phyloP scores from a whole-genome alignment of 208 protist genomes.

The Leishmania martiniquensis region DNA sequence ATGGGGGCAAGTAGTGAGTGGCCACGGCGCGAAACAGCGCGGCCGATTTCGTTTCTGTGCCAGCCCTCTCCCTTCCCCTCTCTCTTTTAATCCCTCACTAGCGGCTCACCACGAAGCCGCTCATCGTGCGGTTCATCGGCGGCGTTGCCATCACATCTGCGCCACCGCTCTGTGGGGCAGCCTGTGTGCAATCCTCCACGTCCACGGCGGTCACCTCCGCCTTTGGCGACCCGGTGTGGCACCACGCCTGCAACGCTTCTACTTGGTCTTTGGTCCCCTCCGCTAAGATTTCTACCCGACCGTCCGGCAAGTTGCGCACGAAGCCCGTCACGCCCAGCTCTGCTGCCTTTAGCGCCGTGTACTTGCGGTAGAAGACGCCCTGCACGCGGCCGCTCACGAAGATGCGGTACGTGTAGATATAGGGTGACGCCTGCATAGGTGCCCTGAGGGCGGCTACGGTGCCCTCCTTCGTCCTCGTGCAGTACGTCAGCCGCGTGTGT shows the following conservation, averaged over 20 bases:
- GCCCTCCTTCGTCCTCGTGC: neutral
- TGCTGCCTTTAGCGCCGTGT: constrained; percentile 56
- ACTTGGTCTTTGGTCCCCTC: constrained; percentile 61
- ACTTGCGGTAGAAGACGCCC: constrained; percentile 90
- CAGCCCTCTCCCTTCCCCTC: too few species aligned
- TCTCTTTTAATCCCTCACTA: neutral
- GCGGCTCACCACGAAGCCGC: constrained; percentile 5
- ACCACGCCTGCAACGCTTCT: constrained; percentile 64
- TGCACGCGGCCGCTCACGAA: constrained; percentile 86
- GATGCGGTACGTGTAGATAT: constrained; percentile 44
- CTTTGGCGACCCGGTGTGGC: constrained; percentile 77
- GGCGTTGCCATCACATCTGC: neutral
- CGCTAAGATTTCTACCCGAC: constrained; percentile 76
- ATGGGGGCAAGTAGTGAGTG: too few species aligned
- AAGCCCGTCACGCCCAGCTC: constrained; percentile 73
- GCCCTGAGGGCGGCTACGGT: neutral
- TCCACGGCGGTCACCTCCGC: constrained; percentile 41
- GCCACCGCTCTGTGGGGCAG: neutral
- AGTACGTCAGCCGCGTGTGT: neutral
- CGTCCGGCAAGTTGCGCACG: constrained; percentile 80
- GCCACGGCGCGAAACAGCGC: too few species aligned
- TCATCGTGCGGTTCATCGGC: neutral
- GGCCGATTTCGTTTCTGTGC: neutral
- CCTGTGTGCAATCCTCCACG: constrained; percentile 14
- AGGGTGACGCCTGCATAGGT: neutral